A percentile compares a stretch with the other conserved stretches of the same genome.
These are phyloP conservation scores for Coniochaeta prunicola DNA, from an alignment of 2,329 filamentous ascomycete genomes.

Conservation along the genomic window DNA sequence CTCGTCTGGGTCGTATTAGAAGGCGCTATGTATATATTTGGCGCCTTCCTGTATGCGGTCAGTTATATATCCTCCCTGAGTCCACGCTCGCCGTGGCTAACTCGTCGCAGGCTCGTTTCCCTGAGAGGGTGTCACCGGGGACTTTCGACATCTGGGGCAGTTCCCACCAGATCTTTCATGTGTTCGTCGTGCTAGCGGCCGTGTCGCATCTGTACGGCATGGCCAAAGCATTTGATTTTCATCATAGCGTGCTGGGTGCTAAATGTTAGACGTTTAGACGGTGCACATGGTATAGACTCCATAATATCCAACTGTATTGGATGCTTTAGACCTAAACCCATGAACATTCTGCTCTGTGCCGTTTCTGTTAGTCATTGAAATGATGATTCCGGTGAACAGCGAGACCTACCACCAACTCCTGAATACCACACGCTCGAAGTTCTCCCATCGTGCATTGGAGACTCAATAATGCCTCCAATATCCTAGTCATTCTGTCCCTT, in stretches of 20 bases:
- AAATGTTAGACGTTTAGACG: slow-evolving; percentile 29
- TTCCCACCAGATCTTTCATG: slow-evolving; percentile 94
- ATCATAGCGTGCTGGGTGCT: slow-evolving; percentile 56
- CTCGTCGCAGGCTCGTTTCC: slow-evolving; percentile 57
- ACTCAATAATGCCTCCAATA: neutral
- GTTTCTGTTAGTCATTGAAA: neutral
- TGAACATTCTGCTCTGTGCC: neutral
- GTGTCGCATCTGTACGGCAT: slow-evolving; percentile 75
- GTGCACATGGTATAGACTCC: neutral
- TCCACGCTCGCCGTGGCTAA: neutral
- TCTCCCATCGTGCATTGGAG: neutral
- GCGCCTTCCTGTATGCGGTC: slow-evolving; percentile 80
- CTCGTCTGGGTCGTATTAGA: slow-evolving; percentile 75
- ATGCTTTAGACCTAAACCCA: neutral
- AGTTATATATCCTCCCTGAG: slow-evolving; percentile 21
- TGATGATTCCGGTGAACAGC: neutral
- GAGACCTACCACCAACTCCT: neutral
- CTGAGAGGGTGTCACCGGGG: slow-evolving; percentile 72
- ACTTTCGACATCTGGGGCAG: slow-evolving; percentile 85
- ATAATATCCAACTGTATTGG: neutral
- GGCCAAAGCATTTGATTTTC: slow-evolving; percentile 77
- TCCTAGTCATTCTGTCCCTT: neutral
- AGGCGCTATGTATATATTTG: slow-evolving; percentile 76
- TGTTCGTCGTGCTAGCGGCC: slow-evolving; percentile 79
- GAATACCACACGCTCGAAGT: neutral